These are phyloP conservation scores for Diaporthe vexans DNA, from an alignment of 2,329 filamentous ascomycete genomes.

Conservation along the genomic window DNA sequence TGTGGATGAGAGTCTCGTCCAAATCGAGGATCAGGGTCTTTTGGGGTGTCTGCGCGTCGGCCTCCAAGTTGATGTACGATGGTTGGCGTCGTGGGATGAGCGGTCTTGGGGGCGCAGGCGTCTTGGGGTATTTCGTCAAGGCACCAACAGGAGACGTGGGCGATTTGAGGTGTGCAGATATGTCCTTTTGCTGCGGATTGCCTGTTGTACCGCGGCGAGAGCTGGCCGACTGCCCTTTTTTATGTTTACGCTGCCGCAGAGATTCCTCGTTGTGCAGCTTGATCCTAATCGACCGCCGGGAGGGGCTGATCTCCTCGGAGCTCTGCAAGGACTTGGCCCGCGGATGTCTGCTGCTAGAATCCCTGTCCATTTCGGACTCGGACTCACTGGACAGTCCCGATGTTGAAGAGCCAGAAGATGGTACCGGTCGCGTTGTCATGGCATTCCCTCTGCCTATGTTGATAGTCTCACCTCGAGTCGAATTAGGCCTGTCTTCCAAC, in stretches of 20 bases:
- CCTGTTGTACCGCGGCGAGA: slow-evolving; percentile 56
- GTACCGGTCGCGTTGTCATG: slow-evolving; percentile 44
- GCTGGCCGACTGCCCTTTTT: slow-evolving; percentile 68
- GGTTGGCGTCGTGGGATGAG: slow-evolving; percentile 90
- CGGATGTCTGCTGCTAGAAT: slow-evolving; percentile 62
- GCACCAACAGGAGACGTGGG: slow-evolving; percentile 85
- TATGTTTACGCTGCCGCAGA: slow-evolving; percentile 79
- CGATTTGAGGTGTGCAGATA: slow-evolving; percentile 90
- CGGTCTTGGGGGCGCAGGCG: slow-evolving; percentile 89
- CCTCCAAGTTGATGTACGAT: slow-evolving; percentile 80
- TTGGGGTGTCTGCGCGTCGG: slow-evolving; percentile 71
- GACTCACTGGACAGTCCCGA: slow-evolving; percentile 80
- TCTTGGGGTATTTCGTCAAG: slow-evolving; percentile 91
- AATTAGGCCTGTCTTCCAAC: slow-evolving; percentile 50
- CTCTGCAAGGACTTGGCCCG: slow-evolving; percentile 74
- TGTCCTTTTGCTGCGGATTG: slow-evolving; percentile 58
- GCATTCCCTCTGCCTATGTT: slow-evolving; percentile 43
- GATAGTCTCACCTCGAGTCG: slow-evolving; percentile 44
- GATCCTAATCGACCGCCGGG: slow-evolving; percentile 88
- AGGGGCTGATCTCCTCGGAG: slow-evolving; percentile 75
- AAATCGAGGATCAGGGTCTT: slow-evolving; percentile 97
- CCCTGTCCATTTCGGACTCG: slow-evolving; percentile 69
- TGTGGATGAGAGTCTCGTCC: slow-evolving; percentile 98
- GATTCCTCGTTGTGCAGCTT: slow-evolving; percentile 88
- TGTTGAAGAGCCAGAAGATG: slow-evolving; percentile 67